Evolutionary conservation across 2,329 filamentous ascomycete genomes (phyloP).

Genomic region (Fusarium caatingaense): DNA sequence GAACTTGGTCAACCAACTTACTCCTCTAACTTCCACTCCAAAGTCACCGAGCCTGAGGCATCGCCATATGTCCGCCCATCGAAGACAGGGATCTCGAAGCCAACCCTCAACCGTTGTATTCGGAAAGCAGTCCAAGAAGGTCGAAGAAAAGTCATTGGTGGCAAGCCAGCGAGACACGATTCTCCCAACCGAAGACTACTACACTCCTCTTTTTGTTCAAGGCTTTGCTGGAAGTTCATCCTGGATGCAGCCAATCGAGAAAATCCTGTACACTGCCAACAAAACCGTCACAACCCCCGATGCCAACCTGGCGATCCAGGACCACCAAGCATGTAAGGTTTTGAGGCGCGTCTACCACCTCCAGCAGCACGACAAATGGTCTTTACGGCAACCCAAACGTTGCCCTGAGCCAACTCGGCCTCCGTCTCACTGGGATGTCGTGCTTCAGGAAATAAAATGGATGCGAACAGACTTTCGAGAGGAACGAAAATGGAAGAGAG

Average conservation of each 20-base stretch:
- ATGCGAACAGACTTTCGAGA: conserved; percentile 97
- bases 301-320: conserved; percentile 83
- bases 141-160: conserved; percentile 60
- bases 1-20: conserved; percentile 51
- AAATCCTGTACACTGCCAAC: conserved; percentile 82
- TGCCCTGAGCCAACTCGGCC: conserved; percentile 82
- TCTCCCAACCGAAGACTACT: conserved; percentile 70
- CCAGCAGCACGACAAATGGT: conserved; percentile 93
- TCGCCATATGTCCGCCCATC: conserved; percentile 51
- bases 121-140: conserved; percentile 70
- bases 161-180: conserved; percentile 55
- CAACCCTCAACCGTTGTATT: conserved; percentile 83
- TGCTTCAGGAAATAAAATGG: conserved; percentile 95
- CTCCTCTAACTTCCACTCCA: conserved; percentile 57
- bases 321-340: conserved; percentile 88
- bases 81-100: conserved; percentile 69
- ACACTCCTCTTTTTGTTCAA: conserved; percentile 70
- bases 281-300: conserved; percentile 92
- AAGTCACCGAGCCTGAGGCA: conserved; percentile 55
- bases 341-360: conserved; percentile 88
- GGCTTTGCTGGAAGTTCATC: conserved; percentile 65
- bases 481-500: conserved; percentile 93
- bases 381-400: conserved; percentile 86
- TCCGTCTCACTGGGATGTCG: conserved; percentile 83
- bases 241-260: conserved; percentile 73